Base-by-base conservation (phyloP, 139 green algal genomes). In the Auxenochlorella pyrenoidosa region DNA sequence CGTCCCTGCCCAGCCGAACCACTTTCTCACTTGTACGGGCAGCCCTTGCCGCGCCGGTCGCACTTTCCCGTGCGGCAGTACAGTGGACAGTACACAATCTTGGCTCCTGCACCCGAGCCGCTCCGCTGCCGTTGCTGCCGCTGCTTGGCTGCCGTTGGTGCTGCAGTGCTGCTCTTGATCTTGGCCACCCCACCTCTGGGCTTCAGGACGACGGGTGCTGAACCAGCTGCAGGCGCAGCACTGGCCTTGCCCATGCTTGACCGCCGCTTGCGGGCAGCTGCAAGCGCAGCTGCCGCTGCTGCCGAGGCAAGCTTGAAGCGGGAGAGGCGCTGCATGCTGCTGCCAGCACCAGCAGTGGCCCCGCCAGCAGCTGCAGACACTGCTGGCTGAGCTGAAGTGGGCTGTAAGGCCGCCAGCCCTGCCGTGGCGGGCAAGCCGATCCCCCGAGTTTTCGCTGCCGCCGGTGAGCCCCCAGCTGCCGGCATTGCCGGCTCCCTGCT, bases 1-100 rank as follows among this genome's bases (percentile, higher is more conserved):
- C 47, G 47, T 10, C 54, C 54, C 54, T 63, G 54, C 54, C 54
- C 54, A 28, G 54, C 54, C 54, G 22, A 2, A 24, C 54, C 54
- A 63, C 54, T 63, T 19, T 22, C 80, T 85, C 41, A 85, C 80
- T 81, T 86, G 86, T 65, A 89, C n/a, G 80, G 80, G 80, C 87
- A 90, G 75, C 81, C 87, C 22, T 65, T 76, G 60, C 70, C 68
- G 60, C 85, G 85, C 19, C 78, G 73, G 80, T 84, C 63, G 47
- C 87, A 90, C 60, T 75, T 73, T 26, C 87, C 87, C 0, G 81
- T 85, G 54, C 81, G 83, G 87, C 87, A 90, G 84, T 91, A 91
- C 43, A 83, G 19, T 21, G 87, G 83, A 75, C 87, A 90, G 70
- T 87, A 90, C 72, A 91, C 85, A 58, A 90, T 81, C 24, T 22